phyloP scores from a whole-genome alignment of 805 yeast species.

The Citeromyces nyonsensis region DNA sequence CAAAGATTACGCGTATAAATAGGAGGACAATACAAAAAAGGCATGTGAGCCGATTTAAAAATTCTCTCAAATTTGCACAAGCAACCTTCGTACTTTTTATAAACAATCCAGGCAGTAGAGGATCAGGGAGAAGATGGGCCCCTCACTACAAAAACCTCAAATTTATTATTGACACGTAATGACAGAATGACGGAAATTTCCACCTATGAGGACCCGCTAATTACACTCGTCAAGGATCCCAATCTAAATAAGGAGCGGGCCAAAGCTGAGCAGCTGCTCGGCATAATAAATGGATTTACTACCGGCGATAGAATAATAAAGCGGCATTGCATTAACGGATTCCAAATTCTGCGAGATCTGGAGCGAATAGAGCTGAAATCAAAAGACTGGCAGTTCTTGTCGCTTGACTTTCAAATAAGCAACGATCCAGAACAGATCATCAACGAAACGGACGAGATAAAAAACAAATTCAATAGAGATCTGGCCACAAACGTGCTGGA shows the following conservation, averaged over 20 bases:
- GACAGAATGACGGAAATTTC: slow-evolving; percentile 1
- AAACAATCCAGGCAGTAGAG: no score
- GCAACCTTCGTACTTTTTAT: no score
- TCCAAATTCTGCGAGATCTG: slow-evolving; percentile 29
- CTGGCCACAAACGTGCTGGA: slow-evolving; percentile 37
- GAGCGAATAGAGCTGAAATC: slow-evolving; percentile 30
- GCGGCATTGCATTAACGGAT: slow-evolving; percentile 28
- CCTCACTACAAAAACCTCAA: no score
- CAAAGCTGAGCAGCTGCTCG: slow-evolving; percentile 21
- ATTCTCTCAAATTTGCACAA: no score
- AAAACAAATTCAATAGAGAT: slow-evolving; percentile 31
- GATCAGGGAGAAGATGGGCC: no score
- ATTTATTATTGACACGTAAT: no score
- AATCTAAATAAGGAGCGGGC: slow-evolving; percentile 23
- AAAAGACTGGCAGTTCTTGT: slow-evolving; percentile 39
- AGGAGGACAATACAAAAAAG: no score
- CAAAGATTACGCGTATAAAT: no score
- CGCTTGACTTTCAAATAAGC: slow-evolving; percentile 29
- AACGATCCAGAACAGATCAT: slow-evolving; percentile 8
- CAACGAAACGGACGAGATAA: slow-evolving; percentile 10
- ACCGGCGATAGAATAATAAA: slow-evolving; percentile 25
- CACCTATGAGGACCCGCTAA: slow-evolving; percentile 29
- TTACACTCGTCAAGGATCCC: slow-evolving; percentile 30
- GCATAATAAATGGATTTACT: slow-evolving; percentile 25
- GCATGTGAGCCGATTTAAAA: no score